Base-by-base conservation (phyloP, 768 basidiomycete species). In the Russula olivacea region DNA sequence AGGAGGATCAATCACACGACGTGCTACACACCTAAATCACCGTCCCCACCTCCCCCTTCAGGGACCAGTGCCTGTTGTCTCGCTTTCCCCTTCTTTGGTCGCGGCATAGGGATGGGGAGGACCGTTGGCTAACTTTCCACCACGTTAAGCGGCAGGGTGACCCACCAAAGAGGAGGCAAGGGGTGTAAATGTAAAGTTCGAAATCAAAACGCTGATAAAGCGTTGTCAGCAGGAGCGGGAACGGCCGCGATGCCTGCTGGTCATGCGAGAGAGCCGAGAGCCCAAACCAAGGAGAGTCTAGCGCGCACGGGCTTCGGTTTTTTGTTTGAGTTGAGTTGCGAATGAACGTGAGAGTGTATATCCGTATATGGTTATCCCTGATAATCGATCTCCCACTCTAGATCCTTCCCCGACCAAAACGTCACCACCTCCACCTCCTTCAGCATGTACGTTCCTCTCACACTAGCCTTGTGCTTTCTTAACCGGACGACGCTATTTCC, bases 351-450 rank as follows among this genome's bases (percentile, higher is more conserved):
- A 21, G 61, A 63, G 58, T 45, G 12, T 28, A 63, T 58, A 63
- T 45, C 61, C 61, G 25, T 23, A 47, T 52, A 47, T 63, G 40
- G 51, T 6, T n/a, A 57, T 52, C 8, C 45, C 32, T 57, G 15
- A 30, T 48, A 30, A 58, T 58, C 56, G 19, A 68, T 68, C 62
- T 82, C 79, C 94, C 95, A 98, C 10, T 77, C 77, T 38, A 98
- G 74, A 65, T 81, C 77, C 74, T 85, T 89, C 14, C 93, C 95
- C 10, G 88, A 84, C 89, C 91, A 90, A 76, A 98, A 96, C 9
- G 95, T 91, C 47, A 89, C 81, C 1, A 96, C 80, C 30, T 69
- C 78, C 32, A 83, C 80, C 23, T 77, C 76, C 17, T 76, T 80
- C 51, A 76, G 69, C 38, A 71, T 70, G 73, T 82, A 89, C n/a